A percentile compares a stretch with the other conserved stretches of the same genome.
phyloP scores from a whole-genome alignment of 805 yeast species.

The Saccharomyces eubayanus region DNA sequence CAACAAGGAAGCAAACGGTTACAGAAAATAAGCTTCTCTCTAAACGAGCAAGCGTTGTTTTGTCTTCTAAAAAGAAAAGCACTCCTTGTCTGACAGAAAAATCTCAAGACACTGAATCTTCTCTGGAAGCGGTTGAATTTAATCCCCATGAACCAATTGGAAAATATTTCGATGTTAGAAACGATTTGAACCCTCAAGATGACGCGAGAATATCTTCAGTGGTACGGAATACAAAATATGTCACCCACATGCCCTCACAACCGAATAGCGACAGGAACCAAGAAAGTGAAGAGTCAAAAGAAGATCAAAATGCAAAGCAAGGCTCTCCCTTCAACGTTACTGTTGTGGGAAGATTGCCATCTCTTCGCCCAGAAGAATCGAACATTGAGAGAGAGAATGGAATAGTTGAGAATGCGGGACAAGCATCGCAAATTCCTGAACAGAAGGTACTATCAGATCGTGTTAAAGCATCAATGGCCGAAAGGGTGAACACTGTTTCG shows the following conservation, averaged over 20 bases:
- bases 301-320: background rate
- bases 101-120: background rate
- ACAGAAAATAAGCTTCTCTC: background rate
- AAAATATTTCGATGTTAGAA: background rate
- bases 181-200: background rate
- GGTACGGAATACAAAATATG: slow-evolving; percentile 4
- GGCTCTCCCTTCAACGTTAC: background rate
- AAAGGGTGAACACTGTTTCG: background rate
- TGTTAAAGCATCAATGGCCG: background rate
- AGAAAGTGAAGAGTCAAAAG: background rate
- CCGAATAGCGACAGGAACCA: background rate
- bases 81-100: background rate
- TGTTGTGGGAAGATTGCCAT: background rate
- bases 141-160: background rate
- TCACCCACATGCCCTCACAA: background rate
- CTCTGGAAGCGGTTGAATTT: background rate
- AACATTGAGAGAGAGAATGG: background rate
- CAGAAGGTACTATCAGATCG: background rate
- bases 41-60: background rate
- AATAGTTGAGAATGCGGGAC: background rate
- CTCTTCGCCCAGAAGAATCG: background rate
- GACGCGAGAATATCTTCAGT: slow-evolving; percentile 13
- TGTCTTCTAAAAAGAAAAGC: slow-evolving; percentile 4
- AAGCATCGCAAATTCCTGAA: background rate
- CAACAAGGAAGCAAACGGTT: slow-evolving; percentile 8